Evolutionary conservation across 2,329 filamentous ascomycete genomes (phyloP).

Genomic region (Penicillium verrucosum): DNA sequence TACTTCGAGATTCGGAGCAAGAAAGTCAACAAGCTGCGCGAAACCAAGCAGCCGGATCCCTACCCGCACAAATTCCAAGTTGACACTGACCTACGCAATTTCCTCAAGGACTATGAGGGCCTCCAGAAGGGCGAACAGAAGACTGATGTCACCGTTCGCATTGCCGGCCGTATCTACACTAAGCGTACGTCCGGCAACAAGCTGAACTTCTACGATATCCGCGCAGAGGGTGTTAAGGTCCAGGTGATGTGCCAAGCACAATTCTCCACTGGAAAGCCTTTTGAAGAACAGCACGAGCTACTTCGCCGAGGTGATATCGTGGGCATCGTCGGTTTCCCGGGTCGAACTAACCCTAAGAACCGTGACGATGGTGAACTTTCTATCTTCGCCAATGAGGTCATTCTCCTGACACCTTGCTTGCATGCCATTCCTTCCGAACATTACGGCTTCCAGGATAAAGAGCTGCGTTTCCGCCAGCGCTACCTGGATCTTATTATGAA

Average conservation of each 20-base stretch:
- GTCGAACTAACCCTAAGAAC: conserved; percentile 84
- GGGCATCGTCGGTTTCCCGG: conserved; percentile 79
- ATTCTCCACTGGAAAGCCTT: conserved; percentile 67
- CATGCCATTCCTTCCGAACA: conserved; percentile 81
- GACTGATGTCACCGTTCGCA: conserved; percentile 69
- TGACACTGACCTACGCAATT: conserved; percentile 77
- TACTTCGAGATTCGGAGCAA: conserved; percentile 96
- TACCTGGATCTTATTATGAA: conserved; percentile 98
- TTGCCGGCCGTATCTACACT: conserved; percentile 86
- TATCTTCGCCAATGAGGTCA: conserved; percentile 83
- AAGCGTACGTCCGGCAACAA: conserved; percentile 79
- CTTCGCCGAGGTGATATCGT: conserved; percentile 91
- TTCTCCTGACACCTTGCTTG: conserved; percentile 84
- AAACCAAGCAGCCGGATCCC: conserved; percentile 71
- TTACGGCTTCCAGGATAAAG: conserved; percentile 93
- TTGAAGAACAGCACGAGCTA: conserved; percentile 84
- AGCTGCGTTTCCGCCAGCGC: conserved; percentile 87
- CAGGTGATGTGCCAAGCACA: conserved; percentile 93
- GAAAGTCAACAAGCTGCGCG: conserved; percentile 70
- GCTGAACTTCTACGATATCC: conserved; percentile 87
- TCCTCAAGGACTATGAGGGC: conserved; percentile 68
- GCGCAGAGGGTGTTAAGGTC: conserved; percentile 69
- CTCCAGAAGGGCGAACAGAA: conserved; percentile 85
- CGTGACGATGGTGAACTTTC: conserved; percentile 86
- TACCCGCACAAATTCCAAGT: conserved; percentile 95